phyloP scores from a whole-genome alignment of 2,329 filamentous ascomycete genomes.

The Byssothecium circinans region DNA sequence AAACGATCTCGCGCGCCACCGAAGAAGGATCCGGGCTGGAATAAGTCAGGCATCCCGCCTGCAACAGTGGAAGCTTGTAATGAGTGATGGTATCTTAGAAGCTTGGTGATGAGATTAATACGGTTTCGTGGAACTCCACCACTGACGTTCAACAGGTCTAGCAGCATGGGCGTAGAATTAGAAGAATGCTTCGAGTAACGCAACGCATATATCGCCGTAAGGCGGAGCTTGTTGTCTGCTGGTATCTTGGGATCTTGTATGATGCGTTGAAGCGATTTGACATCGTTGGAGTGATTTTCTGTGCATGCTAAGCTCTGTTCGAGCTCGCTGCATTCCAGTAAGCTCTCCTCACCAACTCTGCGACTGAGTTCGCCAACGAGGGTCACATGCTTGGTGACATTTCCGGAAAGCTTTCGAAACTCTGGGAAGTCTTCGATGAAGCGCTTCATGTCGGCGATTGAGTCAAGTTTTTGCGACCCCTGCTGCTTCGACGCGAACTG shows the following conservation, averaged over 20 bases:
- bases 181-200: conserved; percentile 86
- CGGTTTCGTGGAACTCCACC: conserved; percentile 76
- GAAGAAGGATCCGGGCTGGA: conserved; percentile 86
- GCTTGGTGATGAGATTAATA: conserved; percentile 77
- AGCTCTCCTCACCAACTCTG: conserved; percentile 78
- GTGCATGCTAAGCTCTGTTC: conserved; percentile 97
- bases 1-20: conserved; percentile 83
- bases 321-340: conserved; percentile 95
- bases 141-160: conserved; percentile 82
- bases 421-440: conserved; percentile 99
- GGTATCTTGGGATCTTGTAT: conserved; percentile 80
- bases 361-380: conserved; percentile 91
- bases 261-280: conserved; percentile 88
- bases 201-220: conserved; percentile 92
- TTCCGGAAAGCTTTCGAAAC: conserved; percentile 93
- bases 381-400: conserved; percentile 98
- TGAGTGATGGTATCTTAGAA: conserved; percentile 84
- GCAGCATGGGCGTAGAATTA: conserved; percentile 79
- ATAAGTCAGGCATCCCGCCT: conserved; percentile 86
- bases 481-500: conserved; percentile 99
- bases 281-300: conserved; percentile 86
- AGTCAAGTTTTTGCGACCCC: conserved; percentile 92
- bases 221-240: conserved; percentile 78
- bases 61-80: conserved; percentile 72
- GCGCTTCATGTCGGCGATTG: conserved; percentile 97